phyloP scores from a whole-genome alignment of 257 asterid species.

The Mentha longifolia region DNA sequence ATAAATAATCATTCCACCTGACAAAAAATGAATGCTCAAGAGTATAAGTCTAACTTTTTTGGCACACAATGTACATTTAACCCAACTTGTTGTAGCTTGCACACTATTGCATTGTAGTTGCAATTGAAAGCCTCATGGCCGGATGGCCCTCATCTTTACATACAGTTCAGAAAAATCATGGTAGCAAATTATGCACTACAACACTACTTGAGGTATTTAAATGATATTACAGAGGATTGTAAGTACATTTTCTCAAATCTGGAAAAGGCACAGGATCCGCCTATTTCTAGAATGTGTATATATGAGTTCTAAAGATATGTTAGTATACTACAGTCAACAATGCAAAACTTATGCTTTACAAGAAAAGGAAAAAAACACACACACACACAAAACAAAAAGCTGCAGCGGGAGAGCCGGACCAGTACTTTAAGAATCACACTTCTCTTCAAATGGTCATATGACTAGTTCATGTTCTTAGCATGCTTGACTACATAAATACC shows the following conservation, averaged over 20 bases:
- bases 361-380: too few species aligned
- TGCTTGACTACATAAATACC: constrained; percentile 1
- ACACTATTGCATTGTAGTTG: too few species aligned
- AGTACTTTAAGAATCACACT: background rate
- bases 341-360: background rate
- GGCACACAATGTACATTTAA: too few species aligned
- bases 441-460: background rate
- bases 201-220: too few species aligned
- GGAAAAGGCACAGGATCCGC: background rate
- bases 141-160: too few species aligned
- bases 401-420: background rate
- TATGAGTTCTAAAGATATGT: background rate
- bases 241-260: too few species aligned
- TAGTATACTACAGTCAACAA: background rate
- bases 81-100: too few species aligned
- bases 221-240: too few species aligned
- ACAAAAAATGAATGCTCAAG: background rate
- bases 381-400: too few species aligned
- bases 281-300: constrained; percentile 2
- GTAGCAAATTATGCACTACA: too few species aligned
- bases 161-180: too few species aligned
- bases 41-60: constrained; percentile 10
- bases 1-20: background rate
- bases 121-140: too few species aligned
- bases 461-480: background rate